Evolutionary conservation across 495 filamentous ascomycete species (phyloP).

Genomic region (Penicillium turbatum): DNA sequence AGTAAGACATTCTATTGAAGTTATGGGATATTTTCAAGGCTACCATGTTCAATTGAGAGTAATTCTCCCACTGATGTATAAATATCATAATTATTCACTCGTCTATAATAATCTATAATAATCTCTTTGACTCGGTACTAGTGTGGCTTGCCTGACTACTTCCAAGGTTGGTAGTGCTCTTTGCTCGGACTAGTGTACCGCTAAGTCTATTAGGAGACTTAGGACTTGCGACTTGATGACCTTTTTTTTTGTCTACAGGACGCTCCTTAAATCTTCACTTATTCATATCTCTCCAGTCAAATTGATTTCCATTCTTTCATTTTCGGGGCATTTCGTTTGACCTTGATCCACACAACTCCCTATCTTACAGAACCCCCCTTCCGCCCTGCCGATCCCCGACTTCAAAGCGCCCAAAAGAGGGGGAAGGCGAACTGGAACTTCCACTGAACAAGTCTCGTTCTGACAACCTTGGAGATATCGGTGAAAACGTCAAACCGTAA

Average conservation of each 20-base stretch:
- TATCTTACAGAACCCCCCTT: slow-evolving; percentile 8
- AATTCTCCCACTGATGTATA: too few species aligned
- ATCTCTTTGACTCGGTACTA: background rate
- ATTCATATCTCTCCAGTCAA: background rate
- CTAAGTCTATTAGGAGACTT: slow-evolving; percentile 10
- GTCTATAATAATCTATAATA: background rate
- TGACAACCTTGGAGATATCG: background rate
- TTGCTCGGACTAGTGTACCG: slow-evolving; percentile 13
- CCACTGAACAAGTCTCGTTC: slow-evolving; percentile 3
- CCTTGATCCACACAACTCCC: slow-evolving; percentile 10
- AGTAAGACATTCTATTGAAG: too few species aligned
- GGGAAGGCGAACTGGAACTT: slow-evolving; percentile 11
- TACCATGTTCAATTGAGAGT: too few species aligned
- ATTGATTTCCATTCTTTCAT: background rate
- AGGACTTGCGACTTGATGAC: background rate
- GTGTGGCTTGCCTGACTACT: background rate
- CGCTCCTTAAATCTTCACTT: background rate
- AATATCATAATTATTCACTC: background rate
- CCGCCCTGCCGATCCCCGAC: slow-evolving; percentile 20
- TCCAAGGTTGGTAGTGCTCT: background rate
- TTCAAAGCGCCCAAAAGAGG: slow-evolving; percentile 18
- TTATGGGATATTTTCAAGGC: too few species aligned
- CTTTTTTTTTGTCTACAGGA: slow-evolving; percentile 1
- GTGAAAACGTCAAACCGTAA: slow-evolving; percentile 8
- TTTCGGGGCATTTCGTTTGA: slow-evolving; percentile 1